These are phyloP conservation scores for Chaetomiaceae sp. DNA, from an alignment of 2,329 filamentous ascomycete genomes.

Conservation along the genomic window DNA sequence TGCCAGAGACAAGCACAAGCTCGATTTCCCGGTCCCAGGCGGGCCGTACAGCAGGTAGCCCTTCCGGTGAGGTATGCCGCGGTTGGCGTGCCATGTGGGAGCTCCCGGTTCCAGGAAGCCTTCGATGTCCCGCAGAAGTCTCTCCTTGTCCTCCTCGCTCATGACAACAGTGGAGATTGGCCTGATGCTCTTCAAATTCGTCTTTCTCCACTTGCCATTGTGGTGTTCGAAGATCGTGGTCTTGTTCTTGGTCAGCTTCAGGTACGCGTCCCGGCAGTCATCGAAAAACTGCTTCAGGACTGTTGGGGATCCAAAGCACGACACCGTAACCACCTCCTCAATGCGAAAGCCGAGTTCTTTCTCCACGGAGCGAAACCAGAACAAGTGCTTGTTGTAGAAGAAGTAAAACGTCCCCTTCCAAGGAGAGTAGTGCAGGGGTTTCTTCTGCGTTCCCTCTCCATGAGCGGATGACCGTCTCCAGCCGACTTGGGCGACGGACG, in stretches of 20 bases:
- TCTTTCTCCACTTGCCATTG: constrained; percentile 23
- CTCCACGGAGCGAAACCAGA: constrained; percentile 4
- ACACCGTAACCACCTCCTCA: constrained; percentile 5
- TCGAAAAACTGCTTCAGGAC: constrained; percentile 29
- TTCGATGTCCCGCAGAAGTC: constrained; percentile 31
- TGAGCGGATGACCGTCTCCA: constrained; percentile 1
- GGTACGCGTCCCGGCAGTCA: constrained; percentile 29
- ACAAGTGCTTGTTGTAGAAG: constrained; percentile 3
- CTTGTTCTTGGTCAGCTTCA: constrained; percentile 28
- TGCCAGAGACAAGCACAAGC: constrained; percentile 34
- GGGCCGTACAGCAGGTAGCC: constrained; percentile 38
- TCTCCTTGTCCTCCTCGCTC: constrained; percentile 14
- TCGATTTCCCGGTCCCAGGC: constrained; percentile 38
- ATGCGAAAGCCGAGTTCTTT: background rate
- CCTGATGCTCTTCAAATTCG: constrained; percentile 21
- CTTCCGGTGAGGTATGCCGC: constrained; percentile 29
- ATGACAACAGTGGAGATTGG: constrained; percentile 22
- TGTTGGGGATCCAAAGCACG: constrained; percentile 2
- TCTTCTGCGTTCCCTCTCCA: background rate
- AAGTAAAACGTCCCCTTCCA: constrained; percentile 12
- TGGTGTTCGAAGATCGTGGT: constrained; percentile 27
- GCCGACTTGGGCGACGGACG: constrained; percentile 7
- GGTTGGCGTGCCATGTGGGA: constrained; percentile 30
- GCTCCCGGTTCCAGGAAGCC: constrained; percentile 34
- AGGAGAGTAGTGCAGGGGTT: constrained; percentile 7